phyloP scores from a whole-genome alignment of 202 grass and related monocot species.

The Elaeis oleifera region DNA sequence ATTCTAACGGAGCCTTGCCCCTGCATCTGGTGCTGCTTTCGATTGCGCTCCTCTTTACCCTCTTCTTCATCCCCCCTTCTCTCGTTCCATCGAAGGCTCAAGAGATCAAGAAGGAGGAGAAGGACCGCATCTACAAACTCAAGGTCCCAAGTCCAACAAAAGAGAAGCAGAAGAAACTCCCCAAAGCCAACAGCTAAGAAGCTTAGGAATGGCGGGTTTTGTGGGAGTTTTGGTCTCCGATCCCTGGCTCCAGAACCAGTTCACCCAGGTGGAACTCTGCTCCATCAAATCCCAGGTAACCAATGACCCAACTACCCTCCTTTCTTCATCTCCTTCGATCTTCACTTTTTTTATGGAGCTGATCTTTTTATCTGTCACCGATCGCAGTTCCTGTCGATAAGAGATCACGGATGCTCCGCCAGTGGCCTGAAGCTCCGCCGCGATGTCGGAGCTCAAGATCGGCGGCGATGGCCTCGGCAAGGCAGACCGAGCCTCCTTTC shows the following conservation, averaged over 20 bases:
- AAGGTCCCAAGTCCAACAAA: neutral
- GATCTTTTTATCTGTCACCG: neutral
- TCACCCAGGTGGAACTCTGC: slow-evolving; percentile 19
- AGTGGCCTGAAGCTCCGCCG: neutral
- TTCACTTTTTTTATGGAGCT: neutral
- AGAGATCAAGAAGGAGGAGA: too few relatives aligned
- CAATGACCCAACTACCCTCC: too few relatives aligned
- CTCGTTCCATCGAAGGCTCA: neutral
- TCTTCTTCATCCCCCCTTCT: neutral
- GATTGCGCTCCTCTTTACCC: neutral
- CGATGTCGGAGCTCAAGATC: slow-evolving; percentile 22
- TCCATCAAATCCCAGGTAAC: slow-evolving; percentile 12
- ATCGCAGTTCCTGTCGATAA: neutral
- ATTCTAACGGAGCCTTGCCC: neutral
- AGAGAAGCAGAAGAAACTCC: neutral
- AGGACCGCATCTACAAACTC: neutral
- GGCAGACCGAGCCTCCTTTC: neutral
- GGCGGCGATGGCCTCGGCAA: slow-evolving; percentile 7
- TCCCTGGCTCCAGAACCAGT: slow-evolving; percentile 25
- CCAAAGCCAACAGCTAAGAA: neutral
- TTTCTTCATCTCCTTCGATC: neutral
- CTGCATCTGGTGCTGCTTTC: neutral
- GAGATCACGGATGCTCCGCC: neutral
- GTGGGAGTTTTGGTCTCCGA: slow-evolving; percentile 19
- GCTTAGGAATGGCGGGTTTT: slow-evolving; percentile 7